phyloP scores from a whole-genome alignment of 805 yeast genomes.

The Candida odintsovae region DNA sequence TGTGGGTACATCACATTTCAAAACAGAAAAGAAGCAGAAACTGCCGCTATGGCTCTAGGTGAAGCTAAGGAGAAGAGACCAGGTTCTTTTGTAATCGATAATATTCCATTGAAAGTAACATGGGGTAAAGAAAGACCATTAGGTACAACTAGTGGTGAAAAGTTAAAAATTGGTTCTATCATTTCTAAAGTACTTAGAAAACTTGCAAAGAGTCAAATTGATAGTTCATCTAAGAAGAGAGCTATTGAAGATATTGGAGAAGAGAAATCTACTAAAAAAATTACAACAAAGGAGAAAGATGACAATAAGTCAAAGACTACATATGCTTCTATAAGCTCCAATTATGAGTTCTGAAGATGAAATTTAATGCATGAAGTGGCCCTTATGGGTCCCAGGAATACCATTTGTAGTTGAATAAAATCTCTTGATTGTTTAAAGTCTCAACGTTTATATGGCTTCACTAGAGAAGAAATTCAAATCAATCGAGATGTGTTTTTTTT shows the following conservation, averaged over 20 bases:
- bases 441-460: too few relatives aligned
- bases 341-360: not conserved
- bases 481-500: too few relatives aligned
- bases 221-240: not conserved
- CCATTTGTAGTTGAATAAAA: not conserved
- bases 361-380: not conserved
- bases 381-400: not conserved
- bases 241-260: slow-evolving; percentile 1
- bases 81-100: slow-evolving; percentile 29
- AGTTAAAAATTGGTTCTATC: slow-evolving; percentile 41
- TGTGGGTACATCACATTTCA: slow-evolving; percentile 60
- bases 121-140: slow-evolving; percentile 48
- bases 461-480: too few relatives aligned
- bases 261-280: not conserved
- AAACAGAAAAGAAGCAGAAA: slow-evolving; percentile 45
- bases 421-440: not conserved
- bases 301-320: not conserved
- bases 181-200: slow-evolving; percentile 49
- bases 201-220: slow-evolving; percentile 22
- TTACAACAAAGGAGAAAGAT: not conserved
- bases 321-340: not conserved
- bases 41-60: slow-evolving; percentile 25
- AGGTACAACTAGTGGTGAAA: slow-evolving; percentile 38
- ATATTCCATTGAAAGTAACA: slow-evolving; percentile 42
- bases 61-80: slow-evolving; percentile 20